These are phyloP conservation scores for Arxiozyma slooffiae DNA, from an alignment of 1,139 yeast genomes.

Conservation along the genomic window DNA sequence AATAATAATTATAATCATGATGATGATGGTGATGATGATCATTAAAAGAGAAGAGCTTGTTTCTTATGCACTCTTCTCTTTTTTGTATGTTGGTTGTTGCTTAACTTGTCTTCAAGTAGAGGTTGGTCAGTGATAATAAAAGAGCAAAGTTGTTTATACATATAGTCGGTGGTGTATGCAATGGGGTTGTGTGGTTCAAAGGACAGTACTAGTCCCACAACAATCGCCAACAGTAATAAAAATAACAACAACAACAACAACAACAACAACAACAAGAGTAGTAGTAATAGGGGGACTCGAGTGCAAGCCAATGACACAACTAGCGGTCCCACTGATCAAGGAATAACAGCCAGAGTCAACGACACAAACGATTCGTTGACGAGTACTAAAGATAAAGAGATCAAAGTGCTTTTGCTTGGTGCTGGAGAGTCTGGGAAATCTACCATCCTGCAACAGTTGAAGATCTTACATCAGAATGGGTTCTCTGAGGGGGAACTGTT, in stretches of 20 bases:
- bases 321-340: neutral
- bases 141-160: no score
- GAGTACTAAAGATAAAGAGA: conserved; percentile 32
- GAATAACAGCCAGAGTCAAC: neutral
- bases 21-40: no score
- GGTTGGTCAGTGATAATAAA: no score
- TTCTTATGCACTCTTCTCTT: no score
- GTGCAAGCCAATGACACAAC: neutral
- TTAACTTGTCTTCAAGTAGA: no score
- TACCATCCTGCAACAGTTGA: conserved; percentile 66
- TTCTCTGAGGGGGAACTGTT: conserved; percentile 52
- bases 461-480: conserved; percentile 63
- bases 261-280: neutral
- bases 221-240: neutral
- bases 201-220: conserved; percentile 7
- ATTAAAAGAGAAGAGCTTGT: no score
- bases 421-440: conserved; percentile 78
- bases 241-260: conserved; percentile 8
- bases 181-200: conserved; percentile 29
- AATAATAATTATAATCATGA: no score
- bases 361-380: neutral
- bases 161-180: neutral
- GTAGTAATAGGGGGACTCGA: no score
- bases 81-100: no score
- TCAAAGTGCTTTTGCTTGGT: conserved; percentile 59